Conservation (phyloP, 1,284 basidiomycete species). For the Sparassis latifolia region DNA sequence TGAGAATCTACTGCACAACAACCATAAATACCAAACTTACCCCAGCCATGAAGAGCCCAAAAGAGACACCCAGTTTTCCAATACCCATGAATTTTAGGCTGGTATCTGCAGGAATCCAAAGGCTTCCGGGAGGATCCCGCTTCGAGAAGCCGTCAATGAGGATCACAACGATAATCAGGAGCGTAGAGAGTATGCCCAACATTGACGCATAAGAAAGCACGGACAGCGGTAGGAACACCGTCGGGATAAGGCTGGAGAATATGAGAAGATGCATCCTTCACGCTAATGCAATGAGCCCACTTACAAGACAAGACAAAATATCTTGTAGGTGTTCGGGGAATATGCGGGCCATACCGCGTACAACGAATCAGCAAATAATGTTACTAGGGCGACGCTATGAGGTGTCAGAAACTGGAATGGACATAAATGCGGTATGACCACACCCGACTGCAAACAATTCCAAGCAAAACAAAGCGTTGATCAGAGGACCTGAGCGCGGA, state of each 20-base stretch:
- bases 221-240: slow-evolving; percentile 78
- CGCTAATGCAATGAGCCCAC: slow-evolving; percentile 17
- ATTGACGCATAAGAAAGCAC: slow-evolving; percentile 83
- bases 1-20: no score
- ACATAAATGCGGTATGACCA: slow-evolving; percentile 7
- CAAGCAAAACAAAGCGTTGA: slow-evolving; percentile 75
- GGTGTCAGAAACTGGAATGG: neutral
- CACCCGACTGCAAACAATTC: slow-evolving; percentile 81
- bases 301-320: slow-evolving; percentile 69
- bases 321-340: slow-evolving; percentile 69
- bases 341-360: slow-evolving; percentile 63
- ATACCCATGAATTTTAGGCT: slow-evolving; percentile 49
- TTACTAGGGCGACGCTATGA: slow-evolving; percentile 74
- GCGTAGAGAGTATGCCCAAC: slow-evolving; percentile 74
- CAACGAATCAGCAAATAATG: slow-evolving; percentile 83
- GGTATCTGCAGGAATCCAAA: slow-evolving; percentile 73
- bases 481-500: slow-evolving; percentile 55
- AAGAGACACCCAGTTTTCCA: slow-evolving; percentile 66
- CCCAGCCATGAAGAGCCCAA: slow-evolving; percentile 94
- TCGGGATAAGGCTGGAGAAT: slow-evolving; percentile 63
- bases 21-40: slow-evolving; percentile 34
- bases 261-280: neutral
- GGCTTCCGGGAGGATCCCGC: slow-evolving; percentile 72
- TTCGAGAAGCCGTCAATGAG: slow-evolving; percentile 84
- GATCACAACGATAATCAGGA: slow-evolving; percentile 76